phyloP scores from a whole-genome alignment of 306 rosid genomes.

The Canavalia ensiformis region DNA sequence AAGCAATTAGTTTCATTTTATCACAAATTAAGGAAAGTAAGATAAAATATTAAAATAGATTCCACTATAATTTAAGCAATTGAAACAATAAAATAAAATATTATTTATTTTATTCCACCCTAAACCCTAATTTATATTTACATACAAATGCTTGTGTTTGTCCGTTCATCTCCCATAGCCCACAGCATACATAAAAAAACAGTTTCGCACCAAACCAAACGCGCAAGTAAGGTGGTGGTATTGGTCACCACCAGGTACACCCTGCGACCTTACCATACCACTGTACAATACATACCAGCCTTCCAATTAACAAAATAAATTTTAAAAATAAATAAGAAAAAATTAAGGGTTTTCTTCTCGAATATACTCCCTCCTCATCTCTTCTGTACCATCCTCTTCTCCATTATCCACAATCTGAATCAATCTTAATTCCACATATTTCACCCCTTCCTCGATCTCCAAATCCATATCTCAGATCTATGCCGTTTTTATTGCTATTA shows the following conservation, averaged over 20 bases:
- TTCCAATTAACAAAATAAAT: neutral
- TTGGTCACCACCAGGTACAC: slow-evolving; percentile 2
- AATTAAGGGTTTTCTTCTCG: slow-evolving; percentile 33
- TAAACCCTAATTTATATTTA: neutral
- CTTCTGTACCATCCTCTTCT: neutral
- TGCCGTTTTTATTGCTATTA: slow-evolving; percentile 27
- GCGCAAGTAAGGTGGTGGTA: slow-evolving; percentile 35
- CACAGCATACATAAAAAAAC: slow-evolving; percentile 31
- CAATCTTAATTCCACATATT: slow-evolving; percentile 12
- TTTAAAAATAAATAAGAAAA: neutral
- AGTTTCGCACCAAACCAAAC: slow-evolving; percentile 36
- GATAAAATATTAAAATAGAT: too few relatives aligned
- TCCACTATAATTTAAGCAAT: too few relatives aligned
- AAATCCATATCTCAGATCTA: slow-evolving; percentile 53
- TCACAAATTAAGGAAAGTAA: too few relatives aligned
- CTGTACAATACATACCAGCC: neutral
- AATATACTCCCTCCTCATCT: slow-evolving; percentile 41
- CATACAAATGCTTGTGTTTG: neutral
- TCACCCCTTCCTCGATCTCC: slow-evolving; percentile 24
- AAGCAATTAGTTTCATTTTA: too few relatives aligned
- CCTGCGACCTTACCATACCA: neutral
- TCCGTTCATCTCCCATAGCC: slow-evolving; percentile 51
- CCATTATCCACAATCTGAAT: slow-evolving; percentile 25
- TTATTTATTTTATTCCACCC: neutral
- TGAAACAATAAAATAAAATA: too few relatives aligned